Evolutionary conservation across 805 yeast species (phyloP).

Genomic region (Metschnikowia dekortorum): DNA sequence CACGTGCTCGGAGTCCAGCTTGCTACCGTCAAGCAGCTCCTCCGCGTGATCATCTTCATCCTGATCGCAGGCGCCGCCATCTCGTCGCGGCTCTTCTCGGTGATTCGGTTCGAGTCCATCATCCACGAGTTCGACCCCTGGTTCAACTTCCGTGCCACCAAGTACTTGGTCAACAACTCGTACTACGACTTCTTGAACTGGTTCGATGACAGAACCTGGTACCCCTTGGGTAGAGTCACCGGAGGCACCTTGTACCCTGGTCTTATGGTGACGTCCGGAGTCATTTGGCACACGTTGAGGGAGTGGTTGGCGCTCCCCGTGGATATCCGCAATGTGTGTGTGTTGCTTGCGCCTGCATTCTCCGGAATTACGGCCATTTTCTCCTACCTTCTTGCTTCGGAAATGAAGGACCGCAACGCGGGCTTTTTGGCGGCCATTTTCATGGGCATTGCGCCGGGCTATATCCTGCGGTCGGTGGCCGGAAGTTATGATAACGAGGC

Average conservation of each 20-base stretch:
- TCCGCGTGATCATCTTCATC: slow-evolving; percentile 65
- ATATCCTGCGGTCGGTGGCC: slow-evolving; percentile 96
- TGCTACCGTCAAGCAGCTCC: slow-evolving; percentile 40
- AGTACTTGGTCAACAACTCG: slow-evolving; percentile 76
- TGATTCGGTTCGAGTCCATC: slow-evolving; percentile 89
- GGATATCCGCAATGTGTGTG: slow-evolving; percentile 95
- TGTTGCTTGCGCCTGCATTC: slow-evolving; percentile 92
- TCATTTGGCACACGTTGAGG: slow-evolving; percentile 71
- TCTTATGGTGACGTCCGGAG: slow-evolving; percentile 94
- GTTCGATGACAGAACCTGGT: slow-evolving; percentile 99
- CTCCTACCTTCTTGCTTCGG: slow-evolving; percentile 81
- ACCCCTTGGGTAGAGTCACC: slow-evolving; percentile 97
- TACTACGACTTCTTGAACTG: slow-evolving; percentile 92
- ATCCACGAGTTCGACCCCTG: slow-evolving; percentile 98
- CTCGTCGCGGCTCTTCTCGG: slow-evolving; percentile 91
- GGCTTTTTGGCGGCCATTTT: slow-evolving; percentile 90
- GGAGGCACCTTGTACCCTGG: slow-evolving; percentile 99
- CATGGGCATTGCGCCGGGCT: slow-evolving; percentile 98
- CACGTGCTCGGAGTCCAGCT: slow-evolving; percentile 29
- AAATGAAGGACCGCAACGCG: slow-evolving; percentile 85
- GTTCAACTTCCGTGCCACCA: slow-evolving; percentile 97
- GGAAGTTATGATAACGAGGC: slow-evolving; percentile 99
- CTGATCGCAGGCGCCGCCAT: slow-evolving; percentile 88
- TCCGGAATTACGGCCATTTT: slow-evolving; percentile 88
- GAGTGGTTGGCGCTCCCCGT: slow-evolving; percentile 69